These are phyloP conservation scores for Pseudoturritis turrita DNA, from an alignment of 345 rosid genomes.

Conservation along the genomic window DNA sequence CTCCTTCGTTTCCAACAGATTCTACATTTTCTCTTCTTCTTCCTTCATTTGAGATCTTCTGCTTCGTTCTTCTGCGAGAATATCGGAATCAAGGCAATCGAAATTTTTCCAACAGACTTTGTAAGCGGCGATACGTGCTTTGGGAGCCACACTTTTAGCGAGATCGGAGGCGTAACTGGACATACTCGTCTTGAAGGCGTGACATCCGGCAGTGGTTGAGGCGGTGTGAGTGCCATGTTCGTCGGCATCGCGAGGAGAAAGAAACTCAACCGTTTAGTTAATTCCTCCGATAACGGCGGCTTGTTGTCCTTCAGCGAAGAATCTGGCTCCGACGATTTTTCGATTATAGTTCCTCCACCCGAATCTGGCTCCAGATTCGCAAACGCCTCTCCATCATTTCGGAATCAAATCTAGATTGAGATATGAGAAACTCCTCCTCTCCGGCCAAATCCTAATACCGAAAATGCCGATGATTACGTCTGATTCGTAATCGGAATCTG, in stretches of 20 bases:
- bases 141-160: constrained; percentile 86
- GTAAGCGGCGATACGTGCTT: constrained; percentile 68
- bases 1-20: too few species aligned
- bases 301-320: constrained; percentile 71
- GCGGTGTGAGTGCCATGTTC: constrained; percentile 92
- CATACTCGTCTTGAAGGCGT: constrained; percentile 68
- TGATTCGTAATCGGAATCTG: constrained; percentile 77
- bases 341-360: constrained; percentile 45
- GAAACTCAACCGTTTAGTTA: constrained; percentile 67
- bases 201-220: constrained; percentile 68
- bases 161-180: constrained; percentile 67
- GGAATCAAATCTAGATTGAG: constrained; percentile 73
- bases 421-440: constrained; percentile 73
- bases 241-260: constrained; percentile 80
- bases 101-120: constrained; percentile 88
- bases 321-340: constrained; percentile 71
- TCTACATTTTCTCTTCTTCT: too few species aligned
- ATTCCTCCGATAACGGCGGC: constrained; percentile 45
- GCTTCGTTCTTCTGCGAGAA: too few species aligned
- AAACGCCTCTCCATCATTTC: constrained; percentile 67
- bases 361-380: constrained; percentile 51
- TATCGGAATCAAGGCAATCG: constrained; percentile 78
- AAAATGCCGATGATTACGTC: constrained; percentile 75
- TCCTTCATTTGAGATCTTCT: too few species aligned
- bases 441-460: constrained; percentile 87